Conservation (phyloP, 2,329 filamentous ascomycete species). For the Blastomyces percursus region DNA sequence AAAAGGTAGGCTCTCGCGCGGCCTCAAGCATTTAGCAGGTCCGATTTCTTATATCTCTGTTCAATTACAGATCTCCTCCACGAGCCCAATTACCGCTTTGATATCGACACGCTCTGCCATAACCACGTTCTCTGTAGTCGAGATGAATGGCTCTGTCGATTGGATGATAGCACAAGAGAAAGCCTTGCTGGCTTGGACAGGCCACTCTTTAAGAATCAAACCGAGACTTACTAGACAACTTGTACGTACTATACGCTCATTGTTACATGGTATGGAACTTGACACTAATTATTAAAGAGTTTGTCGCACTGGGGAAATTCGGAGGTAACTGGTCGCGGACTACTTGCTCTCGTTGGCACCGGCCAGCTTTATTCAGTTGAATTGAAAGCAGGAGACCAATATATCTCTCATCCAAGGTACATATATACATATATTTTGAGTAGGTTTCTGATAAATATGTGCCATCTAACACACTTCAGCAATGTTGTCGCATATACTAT, state of each 20-base stretch:
- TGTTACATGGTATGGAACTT: background rate
- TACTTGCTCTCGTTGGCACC: slow-evolving; percentile 72
- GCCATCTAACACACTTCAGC: slow-evolving; percentile 31
- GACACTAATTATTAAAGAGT: slow-evolving; percentile 41
- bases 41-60: slow-evolving; percentile 11
- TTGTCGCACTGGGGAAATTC: slow-evolving; percentile 88
- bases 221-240: slow-evolving; percentile 65
- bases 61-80: slow-evolving; percentile 58
- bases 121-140: slow-evolving; percentile 76
- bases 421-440: slow-evolving; percentile 6
- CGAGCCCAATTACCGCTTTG: slow-evolving; percentile 75
- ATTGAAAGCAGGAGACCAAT: slow-evolving; percentile 72
- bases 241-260: slow-evolving; percentile 28
- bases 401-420: slow-evolving; percentile 71
- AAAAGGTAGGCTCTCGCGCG: slow-evolving; percentile 40
- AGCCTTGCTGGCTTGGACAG: slow-evolving; percentile 91
- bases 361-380: slow-evolving; percentile 84
- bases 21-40: background rate
- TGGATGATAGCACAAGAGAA: slow-evolving; percentile 87
- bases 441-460: background rate
- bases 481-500: slow-evolving; percentile 87
- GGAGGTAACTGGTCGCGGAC: slow-evolving; percentile 72
- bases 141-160: slow-evolving; percentile 85
- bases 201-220: slow-evolving; percentile 66
- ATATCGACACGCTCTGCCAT: slow-evolving; percentile 78